Evolutionary conservation across 2,329 filamentous ascomycete genomes (phyloP).

Genomic region (Sporothrix mexicana): DNA sequence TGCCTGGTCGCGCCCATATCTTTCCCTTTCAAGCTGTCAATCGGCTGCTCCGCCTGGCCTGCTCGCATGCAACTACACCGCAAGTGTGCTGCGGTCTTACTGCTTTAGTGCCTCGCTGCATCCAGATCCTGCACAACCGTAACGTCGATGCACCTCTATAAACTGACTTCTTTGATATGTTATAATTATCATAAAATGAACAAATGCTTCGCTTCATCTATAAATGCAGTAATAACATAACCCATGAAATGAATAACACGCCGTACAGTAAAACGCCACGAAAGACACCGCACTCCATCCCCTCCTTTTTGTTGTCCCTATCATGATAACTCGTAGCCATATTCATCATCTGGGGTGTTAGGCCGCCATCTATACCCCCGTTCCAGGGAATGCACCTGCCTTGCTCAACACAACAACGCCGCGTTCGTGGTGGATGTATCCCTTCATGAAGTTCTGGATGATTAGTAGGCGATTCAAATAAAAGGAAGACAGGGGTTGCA

Average conservation of each 20-base stretch:
- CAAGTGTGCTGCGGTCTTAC: neutral
- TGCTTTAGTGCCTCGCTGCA: neutral
- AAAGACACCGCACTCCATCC: neutral
- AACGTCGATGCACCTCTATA: too few species aligned
- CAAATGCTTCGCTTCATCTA: neutral
- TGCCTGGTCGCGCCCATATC: neutral
- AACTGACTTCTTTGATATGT: too few species aligned
- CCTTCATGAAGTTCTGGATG: slow-evolving; percentile 86
- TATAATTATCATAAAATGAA: neutral
- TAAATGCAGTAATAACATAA: neutral
- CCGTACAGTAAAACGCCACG: neutral
- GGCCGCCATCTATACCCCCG: slow-evolving; percentile 60
- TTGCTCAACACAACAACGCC: slow-evolving; percentile 93
- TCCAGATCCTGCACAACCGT: neutral
- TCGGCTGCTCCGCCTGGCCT: slow-evolving; percentile 5
- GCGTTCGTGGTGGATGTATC: slow-evolving; percentile 91
- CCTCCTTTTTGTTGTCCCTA: neutral
- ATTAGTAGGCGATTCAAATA: too few species aligned
- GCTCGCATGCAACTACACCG: neutral
- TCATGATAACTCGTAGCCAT: neutral
- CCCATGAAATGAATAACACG: too few species aligned
- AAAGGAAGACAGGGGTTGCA: neutral
- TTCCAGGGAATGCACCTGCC: slow-evolving; percentile 90
- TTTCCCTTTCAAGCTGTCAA: slow-evolving; percentile 8
- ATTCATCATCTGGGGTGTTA: neutral